Evolutionary conservation across 1,284 basidiomycete genomes (phyloP), one percentile per base, ranked within the genome.

Genomic region (Ceratobasidium sp.): DNA sequence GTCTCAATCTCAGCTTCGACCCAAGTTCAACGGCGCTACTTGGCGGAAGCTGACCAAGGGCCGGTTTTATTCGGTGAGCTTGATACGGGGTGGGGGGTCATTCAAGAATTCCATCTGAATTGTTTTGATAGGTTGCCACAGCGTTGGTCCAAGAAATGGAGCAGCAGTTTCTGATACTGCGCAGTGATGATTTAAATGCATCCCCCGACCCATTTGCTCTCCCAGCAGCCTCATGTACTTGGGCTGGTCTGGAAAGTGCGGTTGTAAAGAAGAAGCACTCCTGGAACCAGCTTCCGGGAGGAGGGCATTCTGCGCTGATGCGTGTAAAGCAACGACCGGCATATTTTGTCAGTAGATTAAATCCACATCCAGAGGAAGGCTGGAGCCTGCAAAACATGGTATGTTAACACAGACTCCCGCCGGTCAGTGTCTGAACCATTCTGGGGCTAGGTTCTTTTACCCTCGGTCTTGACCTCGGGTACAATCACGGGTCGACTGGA

Each of bases 41-140:
- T 62, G 59, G 59, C 23, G 30, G 16, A 62, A 62, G 41, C 41
- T 62, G 1, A 41, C 41, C 1, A 32, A 44, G 14, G 59, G 59
- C 7, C 59, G 59, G 5, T 46, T 62, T 7, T 62, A 44, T 18
- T 7, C n/a, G 43, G 59, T 62, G 28, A 23, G 32, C 8, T 23
- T 23, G 18, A 38, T 7, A 44, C 9, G 9, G 13, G 26, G 21
- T 2, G 13, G 13, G 23, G 13, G 54, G 18, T 13, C 14, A 49
- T 6, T 49, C 16, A 7, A 1, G 32, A 58, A 11, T 23, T 41
- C 35, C 1, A 18, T 7, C 21, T 21, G 35, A 38, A 13, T 26
- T 43, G 38, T 28, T 32, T 54, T 30, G 52, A 8, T n/a, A 26
- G 14, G 8, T 26, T 16, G 26, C 18, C 28, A 30, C 11, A 2